Base-by-base conservation (phyloP, 805 yeast genomes). In the Teunomyces panamensis region DNA sequence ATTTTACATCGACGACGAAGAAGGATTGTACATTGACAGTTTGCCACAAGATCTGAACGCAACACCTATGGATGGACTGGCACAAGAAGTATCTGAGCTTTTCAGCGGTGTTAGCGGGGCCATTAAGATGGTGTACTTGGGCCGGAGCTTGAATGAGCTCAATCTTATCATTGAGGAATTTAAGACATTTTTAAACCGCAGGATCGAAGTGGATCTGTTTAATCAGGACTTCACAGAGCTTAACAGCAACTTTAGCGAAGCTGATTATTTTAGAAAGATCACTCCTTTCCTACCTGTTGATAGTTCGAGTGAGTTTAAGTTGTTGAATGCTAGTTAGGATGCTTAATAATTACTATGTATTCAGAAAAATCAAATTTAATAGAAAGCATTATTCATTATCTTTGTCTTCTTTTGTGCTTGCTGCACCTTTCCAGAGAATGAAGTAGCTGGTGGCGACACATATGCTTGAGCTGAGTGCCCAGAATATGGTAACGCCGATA, bases 91-190 rank as follows among this genome's bases (percentile, higher is more conserved):
- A n/a, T 35, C 24, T 20, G 30, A 20, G 5, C 32, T 43, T 34
- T 30, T 43, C 34, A 17, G 14, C 26, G 32, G 17, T 14, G 24
- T 41, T 5, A 10, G 11, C 4, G 43, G 44, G 17, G n/a, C 35
- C 10, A 46, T 54, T n/a, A 64, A 65, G 39, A 55, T 58, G 52
- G 51, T 61, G 9, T 63, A 60, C 36, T 55, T 77, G 30, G 84
- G 83, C 9, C 73, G 74, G 46, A 67, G 79, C 7, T 55, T 81
- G 44, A 77, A 74, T 54, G 87, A 81, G 54, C 78, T 83, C 76
- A 74, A 75, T 47, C 29, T 48, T 3, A 60, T 69, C 36, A 75
- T 79, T 17, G 68, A 69, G 10, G 83, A 78, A 54, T 77, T 77
- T 57, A 79, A 75, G 52, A 45, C 50, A 4, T 78, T 69, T 49